A percentile compares a stretch with the other conserved stretches of the same genome.
Conservation (phyloP, 2,329 filamentous ascomycete species). For the Colletotrichum zoysiae region DNA sequence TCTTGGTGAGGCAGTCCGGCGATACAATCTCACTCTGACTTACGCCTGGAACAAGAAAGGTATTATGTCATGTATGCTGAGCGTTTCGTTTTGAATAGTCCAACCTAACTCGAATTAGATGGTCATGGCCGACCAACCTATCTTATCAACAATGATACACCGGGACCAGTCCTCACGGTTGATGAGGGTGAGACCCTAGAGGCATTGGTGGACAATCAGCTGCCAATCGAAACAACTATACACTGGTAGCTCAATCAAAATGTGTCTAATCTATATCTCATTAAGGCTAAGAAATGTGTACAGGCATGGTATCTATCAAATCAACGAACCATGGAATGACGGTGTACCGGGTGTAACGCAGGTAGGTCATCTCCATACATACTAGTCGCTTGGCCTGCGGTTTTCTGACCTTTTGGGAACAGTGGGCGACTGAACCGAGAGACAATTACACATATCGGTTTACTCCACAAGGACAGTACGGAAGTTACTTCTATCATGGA, state of each 20-base stretch:
- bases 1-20: neutral
- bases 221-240: constrained; percentile 25
- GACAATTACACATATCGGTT: constrained; percentile 34
- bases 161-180: constrained; percentile 19
- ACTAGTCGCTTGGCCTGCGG: neutral
- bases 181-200: constrained; percentile 23
- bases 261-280: rapidly evolving
- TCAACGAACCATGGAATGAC: constrained; percentile 33
- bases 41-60: constrained; percentile 28
- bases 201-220: constrained; percentile 33
- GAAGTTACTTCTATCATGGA: constrained; percentile 31
- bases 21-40: constrained; percentile 27
- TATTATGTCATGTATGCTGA: neutral
- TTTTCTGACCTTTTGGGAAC: neutral
- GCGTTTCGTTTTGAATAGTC: neutral
- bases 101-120: constrained; percentile 10
- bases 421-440: constrained; percentile 33
- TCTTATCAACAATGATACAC: constrained; percentile 27
- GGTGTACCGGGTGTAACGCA: constrained; percentile 30
- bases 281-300: neutral
- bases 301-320: constrained; percentile 34
- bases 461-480: constrained; percentile 30
- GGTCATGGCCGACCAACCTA: constrained; percentile 28
- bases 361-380: neutral
- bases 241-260: constrained; percentile 3